Conservation (phyloP, 2,329 filamentous ascomycete genomes). For the Phialemonium atrogriseum region DNA sequence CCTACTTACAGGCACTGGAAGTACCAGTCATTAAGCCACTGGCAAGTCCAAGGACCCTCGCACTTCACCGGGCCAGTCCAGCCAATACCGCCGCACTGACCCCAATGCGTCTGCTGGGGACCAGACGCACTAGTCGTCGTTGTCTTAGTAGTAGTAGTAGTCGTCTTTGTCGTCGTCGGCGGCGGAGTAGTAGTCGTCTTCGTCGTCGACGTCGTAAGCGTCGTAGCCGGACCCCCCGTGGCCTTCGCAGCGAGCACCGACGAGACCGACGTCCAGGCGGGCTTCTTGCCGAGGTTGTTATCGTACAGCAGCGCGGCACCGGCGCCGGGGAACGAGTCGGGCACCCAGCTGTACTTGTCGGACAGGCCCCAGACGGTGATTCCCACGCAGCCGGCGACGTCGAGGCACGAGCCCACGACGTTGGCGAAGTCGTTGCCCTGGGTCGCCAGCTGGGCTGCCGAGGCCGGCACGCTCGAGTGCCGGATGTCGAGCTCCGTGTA, state of each 20-base stretch:
- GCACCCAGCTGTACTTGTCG: constrained; percentile 34
- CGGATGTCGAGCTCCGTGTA: constrained; percentile 56
- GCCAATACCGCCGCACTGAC: constrained; percentile 1
- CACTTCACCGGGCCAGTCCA: constrained; percentile 2
- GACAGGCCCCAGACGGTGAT: constrained; percentile 34
- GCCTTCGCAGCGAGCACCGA: constrained; percentile 22
- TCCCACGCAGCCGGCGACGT: constrained; percentile 27
- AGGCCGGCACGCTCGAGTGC: constrained; percentile 29
- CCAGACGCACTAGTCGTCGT: not conserved
- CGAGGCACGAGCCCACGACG: constrained; percentile 26
- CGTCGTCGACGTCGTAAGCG: not conserved
- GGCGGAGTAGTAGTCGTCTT: not conserved
- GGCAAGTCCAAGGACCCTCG: not conserved
- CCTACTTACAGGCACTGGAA: constrained; percentile 2
- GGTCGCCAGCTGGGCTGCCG: constrained; percentile 27
- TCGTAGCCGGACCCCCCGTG: not conserved
- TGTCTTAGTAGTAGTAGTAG: constrained; percentile 1
- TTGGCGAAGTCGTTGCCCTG: constrained; percentile 38
- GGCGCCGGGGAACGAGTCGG: constrained; percentile 24
- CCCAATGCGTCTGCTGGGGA: constrained; percentile 1
- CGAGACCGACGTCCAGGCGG: constrained; percentile 27
- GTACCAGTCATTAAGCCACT: constrained; percentile 1
- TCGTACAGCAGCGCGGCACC: constrained; percentile 30
- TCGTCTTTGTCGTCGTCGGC: not conserved
- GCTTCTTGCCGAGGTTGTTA: constrained; percentile 26